phyloP scores from a whole-genome alignment of 2,329 filamentous ascomycete genomes.

The Dryadomyces sulphureus region DNA sequence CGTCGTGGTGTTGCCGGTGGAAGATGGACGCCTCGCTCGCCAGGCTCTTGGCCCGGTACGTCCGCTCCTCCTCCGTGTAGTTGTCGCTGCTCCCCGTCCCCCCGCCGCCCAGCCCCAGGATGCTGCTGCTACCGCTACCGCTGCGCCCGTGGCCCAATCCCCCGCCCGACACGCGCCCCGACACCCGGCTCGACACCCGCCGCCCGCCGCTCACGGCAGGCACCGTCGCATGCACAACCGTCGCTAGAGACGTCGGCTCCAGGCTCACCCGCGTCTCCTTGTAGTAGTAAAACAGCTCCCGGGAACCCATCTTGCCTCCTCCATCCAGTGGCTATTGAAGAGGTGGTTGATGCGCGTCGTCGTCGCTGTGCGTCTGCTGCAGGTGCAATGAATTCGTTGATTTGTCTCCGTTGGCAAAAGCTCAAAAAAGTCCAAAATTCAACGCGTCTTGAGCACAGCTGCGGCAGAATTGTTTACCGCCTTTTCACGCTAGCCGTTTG shows the following conservation, averaged over 20 bases:
- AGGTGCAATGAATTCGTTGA: too few relatives aligned
- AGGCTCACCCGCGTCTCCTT: slow-evolving; percentile 79
- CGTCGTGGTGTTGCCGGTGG: slow-evolving; percentile 60
- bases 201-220: slow-evolving; percentile 30
- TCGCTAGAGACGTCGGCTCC: slow-evolving; percentile 54
- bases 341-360: too few relatives aligned
- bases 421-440: slow-evolving; percentile 1
- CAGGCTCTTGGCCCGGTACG: slow-evolving; percentile 58
- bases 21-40: slow-evolving; percentile 71
- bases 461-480: slow-evolving; percentile 4
- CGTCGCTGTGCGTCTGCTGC: too few relatives aligned
- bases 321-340: too few relatives aligned
- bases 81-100: slow-evolving; percentile 23
- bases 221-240: slow-evolving; percentile 56
- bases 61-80: slow-evolving; percentile 50
- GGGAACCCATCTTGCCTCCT: slow-evolving; percentile 48
- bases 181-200: not conserved
- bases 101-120: slow-evolving; percentile 8
- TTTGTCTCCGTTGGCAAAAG: not conserved
- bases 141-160: slow-evolving; percentile 1
- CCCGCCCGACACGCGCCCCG: not conserved
- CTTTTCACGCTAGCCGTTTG: slow-evolving; percentile 2
- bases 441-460: slow-evolving; percentile 6
- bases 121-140: slow-evolving; percentile 8
- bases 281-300: slow-evolving; percentile 53